Evolutionary conservation across 305 asterid species (phyloP).

Genomic region (Plantago rigida): DNA sequence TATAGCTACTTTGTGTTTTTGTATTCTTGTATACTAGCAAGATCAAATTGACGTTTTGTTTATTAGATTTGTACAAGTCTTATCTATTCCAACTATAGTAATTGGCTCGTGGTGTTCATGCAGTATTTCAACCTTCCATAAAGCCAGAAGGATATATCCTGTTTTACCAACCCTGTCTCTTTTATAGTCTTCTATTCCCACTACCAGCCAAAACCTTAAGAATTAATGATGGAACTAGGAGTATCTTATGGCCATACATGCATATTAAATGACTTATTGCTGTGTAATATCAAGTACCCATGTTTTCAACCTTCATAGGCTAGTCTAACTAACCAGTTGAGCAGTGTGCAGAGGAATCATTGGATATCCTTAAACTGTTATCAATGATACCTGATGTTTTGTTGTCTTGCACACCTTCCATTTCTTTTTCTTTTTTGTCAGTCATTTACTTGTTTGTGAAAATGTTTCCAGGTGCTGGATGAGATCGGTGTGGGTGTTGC

Average conservation of each 20-base stretch:
- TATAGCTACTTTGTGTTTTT: no score
- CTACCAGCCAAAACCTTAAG: no score
- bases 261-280: background rate
- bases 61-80: no score
- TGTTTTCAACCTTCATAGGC: background rate
- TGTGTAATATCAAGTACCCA: background rate
- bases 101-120: no score
- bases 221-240: no score
- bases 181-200: no score
- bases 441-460: constrained; percentile 21
- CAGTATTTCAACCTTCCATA: no score
- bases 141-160: no score
- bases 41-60: no score
- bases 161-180: no score
- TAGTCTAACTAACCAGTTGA: constrained; percentile 7
- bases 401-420: background rate
- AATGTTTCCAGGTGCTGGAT: constrained; percentile 60
- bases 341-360: background rate
- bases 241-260: background rate
- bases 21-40: no score
- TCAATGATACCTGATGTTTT: background rate
- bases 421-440: background rate
- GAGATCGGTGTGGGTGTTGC: constrained; percentile 88
- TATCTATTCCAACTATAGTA: no score
- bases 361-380: background rate